phyloP scores from a whole-genome alignment of 208 protist genomes.

The Phytomonas sp. region DNA sequence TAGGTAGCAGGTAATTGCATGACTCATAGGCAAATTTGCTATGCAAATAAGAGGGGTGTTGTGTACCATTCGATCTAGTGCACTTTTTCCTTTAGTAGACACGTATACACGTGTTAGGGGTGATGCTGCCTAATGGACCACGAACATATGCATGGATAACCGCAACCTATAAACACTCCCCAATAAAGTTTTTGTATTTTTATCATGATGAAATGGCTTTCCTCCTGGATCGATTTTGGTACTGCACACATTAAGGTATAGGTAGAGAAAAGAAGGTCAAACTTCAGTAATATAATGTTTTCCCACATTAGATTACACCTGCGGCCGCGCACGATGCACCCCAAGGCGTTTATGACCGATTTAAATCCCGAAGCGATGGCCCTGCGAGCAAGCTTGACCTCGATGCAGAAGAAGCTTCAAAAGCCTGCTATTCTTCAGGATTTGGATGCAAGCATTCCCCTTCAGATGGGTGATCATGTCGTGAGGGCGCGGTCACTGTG shows the following conservation, averaged over 20 bases:
- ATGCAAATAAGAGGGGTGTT: not conserved
- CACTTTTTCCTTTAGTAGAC: not conserved
- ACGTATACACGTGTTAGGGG: not conserved
- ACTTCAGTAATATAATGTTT: not conserved
- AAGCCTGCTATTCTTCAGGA: constrained; percentile 34
- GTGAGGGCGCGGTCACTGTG: constrained; percentile 54
- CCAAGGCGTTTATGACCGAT: constrained; percentile 1
- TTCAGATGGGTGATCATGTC: constrained; percentile 14
- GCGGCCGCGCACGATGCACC: constrained; percentile 8
- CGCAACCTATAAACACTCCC: not conserved
- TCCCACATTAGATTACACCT: not conserved
- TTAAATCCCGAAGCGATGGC: not conserved
- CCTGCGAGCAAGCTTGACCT: not conserved
- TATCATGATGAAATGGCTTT: not conserved
- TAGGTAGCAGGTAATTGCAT: not conserved
- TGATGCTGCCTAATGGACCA: not conserved
- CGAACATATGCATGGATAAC: not conserved
- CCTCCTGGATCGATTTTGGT: not conserved
- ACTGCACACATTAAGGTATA: not conserved
- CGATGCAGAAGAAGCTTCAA: not conserved
- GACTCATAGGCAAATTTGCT: not conserved
- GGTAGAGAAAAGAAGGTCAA: not conserved
- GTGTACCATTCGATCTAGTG: not conserved
- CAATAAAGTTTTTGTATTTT: not conserved
- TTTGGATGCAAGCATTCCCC: constrained; percentile 23